phyloP scores from a whole-genome alignment of 1,284 basidiomycete species.

The Ceratobasidium sp. region DNA sequence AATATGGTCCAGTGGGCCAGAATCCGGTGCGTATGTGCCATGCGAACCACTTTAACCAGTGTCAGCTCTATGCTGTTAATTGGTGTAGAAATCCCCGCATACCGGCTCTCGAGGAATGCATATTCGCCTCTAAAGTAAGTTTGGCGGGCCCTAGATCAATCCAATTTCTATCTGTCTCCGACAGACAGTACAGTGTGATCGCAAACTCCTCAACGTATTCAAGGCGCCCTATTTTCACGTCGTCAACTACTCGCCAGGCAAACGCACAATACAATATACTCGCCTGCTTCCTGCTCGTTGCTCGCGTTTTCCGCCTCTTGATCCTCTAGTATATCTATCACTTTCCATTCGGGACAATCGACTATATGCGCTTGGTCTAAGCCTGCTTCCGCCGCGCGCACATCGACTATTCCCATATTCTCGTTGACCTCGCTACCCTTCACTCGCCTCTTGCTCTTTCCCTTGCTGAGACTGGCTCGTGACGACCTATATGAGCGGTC shows the following conservation, averaged over 20 bases:
- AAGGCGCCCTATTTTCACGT: too few relatives aligned
- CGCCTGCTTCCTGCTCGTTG: not conserved
- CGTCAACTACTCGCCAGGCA: too few relatives aligned
- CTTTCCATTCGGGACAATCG: not conserved
- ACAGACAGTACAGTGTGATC: conserved; percentile 11
- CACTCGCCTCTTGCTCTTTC: not conserved
- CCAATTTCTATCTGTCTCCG: not conserved
- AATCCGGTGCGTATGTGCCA: conserved; percentile 5
- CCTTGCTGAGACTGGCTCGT: not conserved
- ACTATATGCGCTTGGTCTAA: conserved; percentile 17
- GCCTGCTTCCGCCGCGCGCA: conserved; percentile 6
- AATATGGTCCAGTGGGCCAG: conserved; percentile 12
- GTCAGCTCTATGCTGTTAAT: not conserved
- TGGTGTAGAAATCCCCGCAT: not conserved
- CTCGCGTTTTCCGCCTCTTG: not conserved
- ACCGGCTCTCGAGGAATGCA: conserved; percentile 17
- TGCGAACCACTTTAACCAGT: not conserved
- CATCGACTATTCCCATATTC: not conserved
- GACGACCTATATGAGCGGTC: not conserved
- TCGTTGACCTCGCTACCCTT: too few relatives aligned
- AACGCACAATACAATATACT: too few relatives aligned
- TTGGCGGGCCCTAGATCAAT: not conserved
- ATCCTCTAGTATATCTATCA: not conserved
- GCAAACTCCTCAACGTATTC: not conserved
- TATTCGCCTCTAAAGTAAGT: not conserved